A percentile compares a stretch with the other conserved stretches of the same genome.
Evolutionary conservation across 768 basidiomycete species (phyloP).

Genomic region (Mycena sanguinolenta): DNA sequence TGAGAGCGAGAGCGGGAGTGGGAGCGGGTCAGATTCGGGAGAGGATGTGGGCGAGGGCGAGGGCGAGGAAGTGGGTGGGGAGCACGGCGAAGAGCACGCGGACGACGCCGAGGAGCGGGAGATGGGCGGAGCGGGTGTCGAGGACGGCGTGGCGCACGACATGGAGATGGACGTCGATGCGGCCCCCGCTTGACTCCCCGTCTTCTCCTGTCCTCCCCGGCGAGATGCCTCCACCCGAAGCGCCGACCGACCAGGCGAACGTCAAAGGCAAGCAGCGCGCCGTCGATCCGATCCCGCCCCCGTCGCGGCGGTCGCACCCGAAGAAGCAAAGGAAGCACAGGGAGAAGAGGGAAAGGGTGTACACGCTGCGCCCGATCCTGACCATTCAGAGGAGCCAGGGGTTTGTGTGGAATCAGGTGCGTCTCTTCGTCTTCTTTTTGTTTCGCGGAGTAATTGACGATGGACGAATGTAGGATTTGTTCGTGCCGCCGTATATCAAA

Average conservation of each 20-base stretch:
- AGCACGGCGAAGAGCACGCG: conserved; percentile 62
- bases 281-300: conserved; percentile 70
- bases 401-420: conserved; percentile 92
- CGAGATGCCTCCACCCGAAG: too few species aligned
- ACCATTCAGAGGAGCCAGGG: conserved; percentile 91
- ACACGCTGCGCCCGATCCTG: conserved; percentile 82
- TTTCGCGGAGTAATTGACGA: not conserved
- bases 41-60: too few species aligned
- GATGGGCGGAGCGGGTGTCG: conserved; percentile 41
- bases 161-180: conserved; percentile 71
- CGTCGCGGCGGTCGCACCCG: conserved; percentile 63
- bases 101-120: conserved; percentile 26
- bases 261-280: conserved; percentile 87
- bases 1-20: too few species aligned
- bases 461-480: conserved; percentile 79
- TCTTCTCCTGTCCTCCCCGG: too few species aligned
- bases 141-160: conserved; percentile 56
- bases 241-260: conserved; percentile 11
- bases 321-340: conserved; percentile 61
- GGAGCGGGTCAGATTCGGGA: too few species aligned
- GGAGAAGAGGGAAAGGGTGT: conserved; percentile 57
- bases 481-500: conserved; percentile 85
- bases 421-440: conserved; percentile 39
- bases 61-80: too few species aligned
- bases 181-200: too few species aligned